These are phyloP conservation scores for Coffea canephora DNA, from an alignment of 257 asterid genomes.

Conservation along the genomic window DNA sequence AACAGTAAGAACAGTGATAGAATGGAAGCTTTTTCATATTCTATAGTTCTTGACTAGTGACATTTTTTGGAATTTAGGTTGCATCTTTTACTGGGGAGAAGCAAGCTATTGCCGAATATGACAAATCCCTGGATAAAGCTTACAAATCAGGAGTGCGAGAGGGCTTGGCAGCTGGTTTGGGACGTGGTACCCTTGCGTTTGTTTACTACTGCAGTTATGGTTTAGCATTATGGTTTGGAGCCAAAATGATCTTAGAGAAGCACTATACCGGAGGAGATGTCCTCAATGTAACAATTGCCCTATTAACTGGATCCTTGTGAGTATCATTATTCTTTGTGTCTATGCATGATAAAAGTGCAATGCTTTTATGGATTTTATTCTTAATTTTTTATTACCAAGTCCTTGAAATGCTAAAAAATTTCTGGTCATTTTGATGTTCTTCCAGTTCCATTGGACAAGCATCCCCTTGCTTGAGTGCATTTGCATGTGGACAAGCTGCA, in stretches of 20 bases:
- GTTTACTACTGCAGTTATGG: slow-evolving; percentile 51
- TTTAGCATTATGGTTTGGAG: slow-evolving; percentile 74
- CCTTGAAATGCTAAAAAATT: not conserved
- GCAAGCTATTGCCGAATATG: slow-evolving; percentile 45
- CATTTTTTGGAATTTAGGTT: slow-evolving; percentile 32
- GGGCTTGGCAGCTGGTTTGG: slow-evolving; percentile 67
- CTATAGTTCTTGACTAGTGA: not conserved
- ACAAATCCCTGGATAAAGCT: slow-evolving; percentile 48
- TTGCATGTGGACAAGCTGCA: slow-evolving; percentile 69
- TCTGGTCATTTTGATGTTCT: not conserved
- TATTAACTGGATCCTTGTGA: slow-evolving; percentile 69
- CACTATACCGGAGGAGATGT: slow-evolving; percentile 62
- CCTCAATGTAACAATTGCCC: slow-evolving; percentile 55
- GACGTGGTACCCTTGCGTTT: slow-evolving; percentile 46
- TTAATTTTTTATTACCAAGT: not conserved
- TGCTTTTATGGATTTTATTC: too few relatives aligned
- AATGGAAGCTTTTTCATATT: not conserved
- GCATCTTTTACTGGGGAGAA: slow-evolving; percentile 68
- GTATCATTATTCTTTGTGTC: slow-evolving; percentile 15
- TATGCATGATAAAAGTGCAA: too few relatives aligned
- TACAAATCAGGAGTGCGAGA: slow-evolving; percentile 48
- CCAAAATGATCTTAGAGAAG: slow-evolving; percentile 36
- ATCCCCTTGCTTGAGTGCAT: slow-evolving; percentile 56
- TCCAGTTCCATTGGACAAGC: slow-evolving; percentile 65
- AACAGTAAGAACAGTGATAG: slow-evolving; percentile 34